Base-by-base conservation (phyloP, 306 rosid genomes). In the Dalbergia cochinchinensis region DNA sequence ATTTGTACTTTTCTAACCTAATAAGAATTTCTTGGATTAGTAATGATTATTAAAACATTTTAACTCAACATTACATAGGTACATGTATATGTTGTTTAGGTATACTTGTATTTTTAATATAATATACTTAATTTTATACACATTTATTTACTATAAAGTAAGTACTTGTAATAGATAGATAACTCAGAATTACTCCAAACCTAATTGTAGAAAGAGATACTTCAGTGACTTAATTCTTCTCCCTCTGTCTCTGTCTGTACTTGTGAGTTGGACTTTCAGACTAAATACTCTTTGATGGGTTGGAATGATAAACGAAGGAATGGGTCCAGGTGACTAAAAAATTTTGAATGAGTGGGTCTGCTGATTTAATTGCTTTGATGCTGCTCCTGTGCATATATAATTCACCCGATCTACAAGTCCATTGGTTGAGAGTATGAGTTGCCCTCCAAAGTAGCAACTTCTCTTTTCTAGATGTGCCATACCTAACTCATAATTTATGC, bases 1-100 rank as follows among this genome's bases (percentile, higher is more conserved):
- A 60, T 18, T 20, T 20, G 26, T 33, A 65, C 69, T 85, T 84
- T 82, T 90, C 86, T 78, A 70, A 80, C 84, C 86, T 76, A 37
- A 62, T 16, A 12, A 54, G 13, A 69, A 71, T 44, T 69, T 69
- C 62, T 76, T 64, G 35, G 42, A 15, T 16, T 8, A 54, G 22
- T 41, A 33, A 2, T 58, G 33, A 19, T 82, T 59, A 47, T 15
- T 26, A 68, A 10, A 41, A 48, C 68, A 33, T 45, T n/a, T 45
- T 3, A 4, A 19, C 39, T 75, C 71, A 37, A 67, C 20, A 59
- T 59, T 75, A 68, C 60, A 35, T 26, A 33, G 8, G 14, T 51
- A 19, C 1, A 62, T 63, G 44, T 4, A 53, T 26, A 74, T 50
- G 1, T 10, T 13, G 3, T 8, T 13, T 1, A 47, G 53, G 11